Base-by-base conservation (phyloP, 805 yeast genomes). In the Jamesozyma spencerorum region DNA sequence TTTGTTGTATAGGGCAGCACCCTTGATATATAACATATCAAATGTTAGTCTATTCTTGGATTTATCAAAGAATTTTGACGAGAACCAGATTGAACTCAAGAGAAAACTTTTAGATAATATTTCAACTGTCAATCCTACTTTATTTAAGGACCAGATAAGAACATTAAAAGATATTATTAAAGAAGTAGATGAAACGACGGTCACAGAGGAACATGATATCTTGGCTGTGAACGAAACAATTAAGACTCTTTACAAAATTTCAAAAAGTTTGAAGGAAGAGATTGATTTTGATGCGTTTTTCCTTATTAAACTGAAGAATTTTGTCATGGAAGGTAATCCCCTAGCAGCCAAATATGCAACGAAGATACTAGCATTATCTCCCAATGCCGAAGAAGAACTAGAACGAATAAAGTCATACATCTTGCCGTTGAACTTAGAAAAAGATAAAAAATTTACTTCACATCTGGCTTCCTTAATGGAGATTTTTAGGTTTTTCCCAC, bases 321-420 rank as follows among this genome's bases (percentile, higher is more conserved):
- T 79, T 20, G 73, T 81, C 0, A 46, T 64, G 0, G 48, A 53
- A 1, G 90, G 90, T 0, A 59, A 72, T 2, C 75, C 84, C 1
- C 32, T 51, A 8, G 85, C 80, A 49, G 80, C 90, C 0, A 76
- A 70, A 50, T 83, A 79, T 54, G 71, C 88, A 0, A 63, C 76
- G 7, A 78, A 75, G 52, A 61, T 83, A 5, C 45, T 84, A 6
- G 69, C 76, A 2, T 63, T 75, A n/a, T 59, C 70, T 2, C 57
- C 66, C 3, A 62, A 62, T 37, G 69, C 69, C 19, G 74, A 71
- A 15, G 54, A 61, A 2, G 58, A 65, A 10, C 54, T 69, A 4
- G 55, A 64, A 1, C 58, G 64, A 14, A 59, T 78, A 5, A 61
- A 71, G 27, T 58, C 60, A 3, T 38, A 54, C 0, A 62, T 74